Evolutionary conservation across 164 flowering plant species (phyloP).

Genomic region (Pachysandra terminalis): DNA sequence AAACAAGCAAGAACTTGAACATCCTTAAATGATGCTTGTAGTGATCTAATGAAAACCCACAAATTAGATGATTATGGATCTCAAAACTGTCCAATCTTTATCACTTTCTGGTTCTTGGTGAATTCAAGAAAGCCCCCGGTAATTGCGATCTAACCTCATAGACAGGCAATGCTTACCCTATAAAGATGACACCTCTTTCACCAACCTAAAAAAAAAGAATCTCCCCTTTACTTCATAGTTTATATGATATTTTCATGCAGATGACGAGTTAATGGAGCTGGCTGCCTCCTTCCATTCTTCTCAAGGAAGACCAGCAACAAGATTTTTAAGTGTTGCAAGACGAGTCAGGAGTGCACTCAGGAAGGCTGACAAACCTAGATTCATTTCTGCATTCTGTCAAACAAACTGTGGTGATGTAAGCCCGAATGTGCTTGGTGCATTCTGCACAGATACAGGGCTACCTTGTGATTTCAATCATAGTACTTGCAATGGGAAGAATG

Average conservation of each 20-base stretch:
- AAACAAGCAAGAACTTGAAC: neutral
- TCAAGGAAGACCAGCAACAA: constrained; percentile 63
- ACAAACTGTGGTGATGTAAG: constrained; percentile 98
- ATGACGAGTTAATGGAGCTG: constrained; percentile 65
- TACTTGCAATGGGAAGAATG: constrained; percentile 95
- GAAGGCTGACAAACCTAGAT: constrained; percentile 62
- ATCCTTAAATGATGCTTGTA: neutral
- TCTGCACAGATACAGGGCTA: constrained; percentile 87
- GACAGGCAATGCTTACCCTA: neutral
- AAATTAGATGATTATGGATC: neutral
- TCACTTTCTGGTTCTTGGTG: neutral
- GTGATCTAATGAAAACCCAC: neutral
- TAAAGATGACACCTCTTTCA: neutral
- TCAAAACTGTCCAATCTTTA: neutral
- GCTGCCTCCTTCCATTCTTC: constrained; percentile 79
- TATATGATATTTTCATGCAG: constrained; percentile 34
- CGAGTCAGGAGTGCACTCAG: constrained; percentile 70
- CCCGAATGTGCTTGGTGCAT: constrained; percentile 96
- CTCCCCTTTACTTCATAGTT: neutral
- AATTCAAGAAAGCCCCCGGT: neutral
- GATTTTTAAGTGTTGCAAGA: constrained; percentile 51
- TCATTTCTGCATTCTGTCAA: constrained; percentile 97
- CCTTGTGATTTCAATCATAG: constrained; percentile 99
- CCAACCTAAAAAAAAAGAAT: too few species aligned
- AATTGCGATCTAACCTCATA: neutral